Percentiles rank a stretch among this genome's conserved stretches.
Evolutionary conservation across 495 filamentous ascomycete species (phyloP).

Genomic region (Schizothecium vesticola): DNA sequence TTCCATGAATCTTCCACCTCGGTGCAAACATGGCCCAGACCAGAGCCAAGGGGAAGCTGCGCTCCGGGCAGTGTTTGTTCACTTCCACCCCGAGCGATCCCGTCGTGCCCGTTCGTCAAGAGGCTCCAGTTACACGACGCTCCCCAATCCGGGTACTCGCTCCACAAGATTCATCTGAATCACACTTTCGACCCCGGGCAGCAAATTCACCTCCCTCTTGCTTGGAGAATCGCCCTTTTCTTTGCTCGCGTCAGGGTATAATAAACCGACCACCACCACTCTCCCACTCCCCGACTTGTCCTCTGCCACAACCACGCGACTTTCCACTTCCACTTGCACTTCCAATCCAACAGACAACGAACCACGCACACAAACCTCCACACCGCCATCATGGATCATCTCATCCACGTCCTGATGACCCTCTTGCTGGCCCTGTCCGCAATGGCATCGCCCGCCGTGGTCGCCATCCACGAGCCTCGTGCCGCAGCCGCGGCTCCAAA

Average conservation of each 20-base stretch:
- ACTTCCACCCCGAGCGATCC: no score
- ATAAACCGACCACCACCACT: not conserved
- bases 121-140: not conserved
- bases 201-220: not conserved
- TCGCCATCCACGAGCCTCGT: not conserved
- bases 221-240: no score
- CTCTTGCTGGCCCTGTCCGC: not conserved
- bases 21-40: not conserved
- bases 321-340: not conserved
- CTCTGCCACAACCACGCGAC: not conserved
- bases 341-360: not conserved
- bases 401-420: not conserved
- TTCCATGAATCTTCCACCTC: not conserved
- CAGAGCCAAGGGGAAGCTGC: not conserved
- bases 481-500: no score
- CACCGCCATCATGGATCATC: not conserved
- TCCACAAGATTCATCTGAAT: not conserved
- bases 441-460: not conserved
- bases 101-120: not conserved
- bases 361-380: not conserved
- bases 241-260: not conserved
- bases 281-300: not conserved
- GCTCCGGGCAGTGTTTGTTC: not conserved
- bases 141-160: not conserved
- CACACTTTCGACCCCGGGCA: not conserved